phyloP scores from a whole-genome alignment of 2,329 filamentous ascomycete genomes.

The Truncatella angustata region DNA sequence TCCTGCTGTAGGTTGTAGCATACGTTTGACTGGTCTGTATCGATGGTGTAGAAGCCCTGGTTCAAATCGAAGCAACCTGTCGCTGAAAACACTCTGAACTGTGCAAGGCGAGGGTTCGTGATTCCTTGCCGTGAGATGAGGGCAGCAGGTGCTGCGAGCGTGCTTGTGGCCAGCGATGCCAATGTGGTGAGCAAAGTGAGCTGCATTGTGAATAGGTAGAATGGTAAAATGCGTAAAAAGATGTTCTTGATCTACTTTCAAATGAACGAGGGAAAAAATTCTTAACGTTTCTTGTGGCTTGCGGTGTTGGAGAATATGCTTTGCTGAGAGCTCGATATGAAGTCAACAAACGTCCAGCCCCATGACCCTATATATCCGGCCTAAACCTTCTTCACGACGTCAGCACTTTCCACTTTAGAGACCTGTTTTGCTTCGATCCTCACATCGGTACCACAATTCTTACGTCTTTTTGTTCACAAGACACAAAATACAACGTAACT shows the following conservation, averaged over 20 bases:
- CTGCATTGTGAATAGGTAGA: slow-evolving; percentile 1
- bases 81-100: slow-evolving; percentile 12
- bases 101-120: slow-evolving; percentile 11
- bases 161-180: background rate
- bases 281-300: background rate
- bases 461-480: background rate
- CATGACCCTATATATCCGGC: background rate
- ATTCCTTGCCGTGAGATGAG: slow-evolving; percentile 8
- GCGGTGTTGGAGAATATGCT: background rate
- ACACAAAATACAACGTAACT: background rate
- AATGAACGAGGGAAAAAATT: too few relatives aligned
- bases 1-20: slow-evolving; percentile 8
- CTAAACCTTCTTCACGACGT: background rate
- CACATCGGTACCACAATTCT: background rate
- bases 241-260: too few relatives aligned
- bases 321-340: background rate
- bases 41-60: slow-evolving; percentile 13
- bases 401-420: background rate
- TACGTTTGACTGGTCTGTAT: slow-evolving; percentile 5
- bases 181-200: background rate
- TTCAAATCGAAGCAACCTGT: slow-evolving; percentile 10
- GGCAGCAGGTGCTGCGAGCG: slow-evolving; percentile 3
- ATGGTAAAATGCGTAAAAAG: too few relatives aligned
- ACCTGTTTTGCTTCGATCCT: background rate
- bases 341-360: background rate